These are phyloP conservation scores for Xanthoceras sorbifolium DNA, from an alignment of 345 rosid genomes.

Conservation along the genomic window DNA sequence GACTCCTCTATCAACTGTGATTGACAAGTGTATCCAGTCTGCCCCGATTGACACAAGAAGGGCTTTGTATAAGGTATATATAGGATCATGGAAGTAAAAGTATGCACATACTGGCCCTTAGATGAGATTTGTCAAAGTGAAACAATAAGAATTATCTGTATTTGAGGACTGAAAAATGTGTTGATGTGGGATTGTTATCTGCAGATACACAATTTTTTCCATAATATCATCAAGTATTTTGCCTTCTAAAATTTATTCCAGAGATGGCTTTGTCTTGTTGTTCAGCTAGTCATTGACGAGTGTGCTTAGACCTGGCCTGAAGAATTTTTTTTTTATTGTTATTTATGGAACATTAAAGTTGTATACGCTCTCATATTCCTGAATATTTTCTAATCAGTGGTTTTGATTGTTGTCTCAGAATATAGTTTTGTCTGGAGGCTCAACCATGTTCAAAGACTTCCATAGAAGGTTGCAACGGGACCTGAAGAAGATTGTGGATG, in stretches of 20 bases:
- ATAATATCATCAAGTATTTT: background rate
- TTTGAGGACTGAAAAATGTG: background rate
- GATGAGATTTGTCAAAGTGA: constrained; percentile 9
- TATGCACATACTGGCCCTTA: constrained; percentile 11
- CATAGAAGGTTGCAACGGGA: constrained; percentile 97
- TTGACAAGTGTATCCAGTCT: constrained; percentile 95
- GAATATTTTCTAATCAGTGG: constrained; percentile 1
- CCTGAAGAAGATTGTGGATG: constrained; percentile 92
- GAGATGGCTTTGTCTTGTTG: background rate
- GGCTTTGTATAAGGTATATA: constrained; percentile 83
- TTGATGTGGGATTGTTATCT: background rate
- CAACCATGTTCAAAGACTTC: constrained; percentile 99
- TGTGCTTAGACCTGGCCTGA: background rate
- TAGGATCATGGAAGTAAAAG: background rate
- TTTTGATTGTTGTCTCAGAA: constrained; percentile 54
- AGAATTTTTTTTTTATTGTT: background rate
- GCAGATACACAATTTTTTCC: background rate
- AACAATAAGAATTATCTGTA: constrained; percentile 1
- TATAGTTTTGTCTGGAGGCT: constrained; percentile 95
- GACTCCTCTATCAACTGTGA: constrained; percentile 80
- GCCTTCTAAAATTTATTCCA: background rate
- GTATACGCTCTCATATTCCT: background rate
- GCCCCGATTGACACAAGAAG: constrained; percentile 98
- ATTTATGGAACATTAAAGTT: constrained; percentile 6
- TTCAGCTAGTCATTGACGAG: background rate